These are phyloP conservation scores for Suillus sp. DNA, from an alignment of 768 basidiomycete species.

Conservation along the genomic window DNA sequence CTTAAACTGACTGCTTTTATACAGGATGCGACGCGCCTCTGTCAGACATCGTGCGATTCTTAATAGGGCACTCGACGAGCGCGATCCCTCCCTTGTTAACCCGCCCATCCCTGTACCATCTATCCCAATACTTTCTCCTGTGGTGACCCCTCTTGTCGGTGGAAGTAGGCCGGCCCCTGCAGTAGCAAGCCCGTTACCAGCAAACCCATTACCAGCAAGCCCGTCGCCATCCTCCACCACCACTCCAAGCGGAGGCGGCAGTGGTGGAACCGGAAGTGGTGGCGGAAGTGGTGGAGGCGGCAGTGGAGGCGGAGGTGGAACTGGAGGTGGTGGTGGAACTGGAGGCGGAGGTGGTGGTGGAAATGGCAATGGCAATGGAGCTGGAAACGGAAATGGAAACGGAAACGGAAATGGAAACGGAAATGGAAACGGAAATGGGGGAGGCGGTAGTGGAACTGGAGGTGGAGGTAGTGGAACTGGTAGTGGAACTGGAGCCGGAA, in stretches of 20 bases:
- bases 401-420: neutral
- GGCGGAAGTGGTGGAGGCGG: slow-evolving; percentile 8
- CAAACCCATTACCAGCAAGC: slow-evolving; percentile 6
- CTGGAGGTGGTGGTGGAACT: no score
- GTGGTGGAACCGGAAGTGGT: neutral
- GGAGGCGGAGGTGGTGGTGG: neutral
- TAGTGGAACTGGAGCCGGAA: neutral
- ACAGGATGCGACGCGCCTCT: slow-evolving; percentile 19
- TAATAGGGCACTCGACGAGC: slow-evolving; percentile 32
- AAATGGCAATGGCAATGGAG: no score
- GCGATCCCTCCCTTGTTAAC: slow-evolving; percentile 42
- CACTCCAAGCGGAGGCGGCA: slow-evolving; percentile 11
- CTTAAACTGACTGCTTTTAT: slow-evolving; percentile 13
- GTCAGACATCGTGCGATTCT: slow-evolving; percentile 17
- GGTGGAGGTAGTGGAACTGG: slow-evolving; percentile 2
- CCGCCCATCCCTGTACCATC: slow-evolving; percentile 42
- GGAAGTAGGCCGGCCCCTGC: slow-evolving; percentile 15
- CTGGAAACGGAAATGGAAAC: neutral
- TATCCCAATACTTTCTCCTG: slow-evolving; percentile 41
- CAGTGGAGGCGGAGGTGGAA: neutral
- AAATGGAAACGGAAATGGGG: neutral
- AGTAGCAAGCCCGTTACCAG: slow-evolving; percentile 8
- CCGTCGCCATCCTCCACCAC: slow-evolving; percentile 11
- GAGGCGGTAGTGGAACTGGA: neutral
- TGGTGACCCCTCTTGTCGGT: slow-evolving; percentile 39